These are phyloP conservation scores for Aspergillus terreus DNA, from an alignment of 2,329 filamentous ascomycete species.

Conservation along the genomic window DNA sequence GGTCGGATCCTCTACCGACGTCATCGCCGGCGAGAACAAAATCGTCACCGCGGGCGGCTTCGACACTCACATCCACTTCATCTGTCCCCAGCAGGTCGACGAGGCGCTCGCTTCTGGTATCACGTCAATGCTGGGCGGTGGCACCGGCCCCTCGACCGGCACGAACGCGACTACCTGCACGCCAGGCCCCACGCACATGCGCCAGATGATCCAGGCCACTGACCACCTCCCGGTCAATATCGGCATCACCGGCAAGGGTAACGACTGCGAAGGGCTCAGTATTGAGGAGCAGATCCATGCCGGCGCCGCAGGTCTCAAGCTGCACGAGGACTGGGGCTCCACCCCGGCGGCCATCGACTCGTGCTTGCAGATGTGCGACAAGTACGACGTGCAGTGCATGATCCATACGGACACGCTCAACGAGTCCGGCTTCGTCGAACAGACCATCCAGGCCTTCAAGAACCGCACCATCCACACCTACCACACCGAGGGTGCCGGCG, in stretches of 20 bases:
- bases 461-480: conserved; percentile 90
- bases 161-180: conserved; percentile 93
- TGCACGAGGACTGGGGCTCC: conserved; percentile 94
- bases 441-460: conserved; percentile 81
- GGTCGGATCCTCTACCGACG: conserved; percentile 84
- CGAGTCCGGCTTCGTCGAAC: conserved; percentile 94
- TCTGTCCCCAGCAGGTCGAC: conserved; percentile 86
- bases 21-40: conserved; percentile 83
- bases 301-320: conserved; percentile 83
- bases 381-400: conserved; percentile 86
- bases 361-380: conserved; percentile 80
- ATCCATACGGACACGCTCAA: conserved; percentile 97
- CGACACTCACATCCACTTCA: conserved; percentile 89
- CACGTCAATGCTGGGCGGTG: conserved; percentile 86
- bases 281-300: conserved; percentile 77
- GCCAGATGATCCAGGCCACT: conserved; percentile 83
- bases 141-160: conserved; percentile 87
- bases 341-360: conserved; percentile 89
- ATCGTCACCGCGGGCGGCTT: conserved; percentile 89
- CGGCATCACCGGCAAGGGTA: conserved; percentile 91
- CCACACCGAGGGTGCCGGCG: conserved; percentile 92
- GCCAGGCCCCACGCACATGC: conserved; percentile 76
- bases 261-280: conserved; percentile 68
- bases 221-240: conserved; percentile 80
- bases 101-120: conserved; percentile 82